Evolutionary conservation across 768 basidiomycete species (phyloP), one percentile per base, ranked within the genome.

Genomic region (Leucosporidium scottii): DNA sequence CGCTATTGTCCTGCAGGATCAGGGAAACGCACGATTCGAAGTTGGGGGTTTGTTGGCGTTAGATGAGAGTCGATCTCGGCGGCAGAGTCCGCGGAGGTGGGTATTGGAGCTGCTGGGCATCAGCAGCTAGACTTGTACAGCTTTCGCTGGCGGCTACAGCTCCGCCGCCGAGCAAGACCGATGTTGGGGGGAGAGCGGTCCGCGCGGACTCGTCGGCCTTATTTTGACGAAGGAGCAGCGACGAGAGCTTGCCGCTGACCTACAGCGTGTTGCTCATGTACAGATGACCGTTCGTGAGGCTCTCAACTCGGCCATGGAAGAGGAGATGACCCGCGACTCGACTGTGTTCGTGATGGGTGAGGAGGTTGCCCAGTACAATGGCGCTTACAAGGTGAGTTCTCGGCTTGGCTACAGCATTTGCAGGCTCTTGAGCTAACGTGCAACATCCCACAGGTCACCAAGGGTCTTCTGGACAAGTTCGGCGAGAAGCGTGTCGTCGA

Each of bases 211-310:
- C 18, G 8, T 20, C 30, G 8, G 31, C 31, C 21, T 31, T 12
- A 23, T 31, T 21, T 20, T 28, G 27, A 51, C 3, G 50, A 2
- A 4, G 7, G 8, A 21, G 17, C 13, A 51, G 50, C 13, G 25
- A 5, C 25, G 50, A 27, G 25, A 51, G 50, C 23, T 51, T 51
- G 50, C 21, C 13, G 50, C 25, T 27, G 9, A 27, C 23, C 23
- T 23, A 23, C 23, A 51, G 50, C 4, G 13, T n/a, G 2, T 51
- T 23, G 3, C 13, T 9, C 50, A 18, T 21, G 31, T 36, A 31
- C 60, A 93, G 91, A 91, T 94, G 93, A 98, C 93, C 64, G 94
- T 96, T 70, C 91, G 96, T 77, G 96, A 99, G 64, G 96, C 96
- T 54, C 87, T 99, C 72, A 98, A 97, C 80, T 81, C 87, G 64